Evolutionary conservation across 306 rosid species (phyloP).

Genomic region (Cucurbita pepo): DNA sequence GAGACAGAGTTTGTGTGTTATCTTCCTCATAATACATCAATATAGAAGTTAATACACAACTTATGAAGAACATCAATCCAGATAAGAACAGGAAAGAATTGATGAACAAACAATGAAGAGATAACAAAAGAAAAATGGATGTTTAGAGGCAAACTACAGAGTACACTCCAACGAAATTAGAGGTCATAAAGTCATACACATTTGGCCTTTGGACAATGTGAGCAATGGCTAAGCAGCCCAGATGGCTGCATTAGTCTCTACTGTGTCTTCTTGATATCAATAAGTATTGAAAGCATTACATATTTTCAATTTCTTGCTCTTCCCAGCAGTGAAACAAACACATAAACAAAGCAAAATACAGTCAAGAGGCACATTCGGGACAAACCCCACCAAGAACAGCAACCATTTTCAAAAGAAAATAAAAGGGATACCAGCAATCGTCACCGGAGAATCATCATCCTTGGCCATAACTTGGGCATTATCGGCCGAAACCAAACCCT

Average conservation of each 20-base stretch:
- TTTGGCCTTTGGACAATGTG: background rate
- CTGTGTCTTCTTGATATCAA: background rate
- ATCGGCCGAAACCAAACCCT: slow-evolving; percentile 25
- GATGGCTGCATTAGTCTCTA: background rate
- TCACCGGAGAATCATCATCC: slow-evolving; percentile 90
- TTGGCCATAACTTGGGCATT: slow-evolving; percentile 40
- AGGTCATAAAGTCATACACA: background rate
- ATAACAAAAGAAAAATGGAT: background rate
- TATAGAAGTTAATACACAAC: background rate
- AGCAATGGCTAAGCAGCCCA: background rate
- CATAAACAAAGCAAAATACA: background rate
- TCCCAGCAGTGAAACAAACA: background rate
- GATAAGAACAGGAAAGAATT: background rate
- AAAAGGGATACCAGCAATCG: slow-evolving; percentile 57
- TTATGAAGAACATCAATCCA: background rate
- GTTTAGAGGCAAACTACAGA: background rate
- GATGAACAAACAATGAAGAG: background rate
- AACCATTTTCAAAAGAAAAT: background rate
- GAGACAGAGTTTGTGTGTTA: background rate
- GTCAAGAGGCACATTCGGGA: background rate
- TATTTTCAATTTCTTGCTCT: background rate
- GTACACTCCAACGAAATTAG: background rate
- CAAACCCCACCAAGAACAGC: background rate
- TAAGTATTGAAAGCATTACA: background rate
- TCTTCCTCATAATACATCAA: background rate